Evolutionary conservation across 768 basidiomycete genomes (phyloP), one percentile per base, ranked within the genome.

Genomic region (Megacollybia marginata): DNA sequence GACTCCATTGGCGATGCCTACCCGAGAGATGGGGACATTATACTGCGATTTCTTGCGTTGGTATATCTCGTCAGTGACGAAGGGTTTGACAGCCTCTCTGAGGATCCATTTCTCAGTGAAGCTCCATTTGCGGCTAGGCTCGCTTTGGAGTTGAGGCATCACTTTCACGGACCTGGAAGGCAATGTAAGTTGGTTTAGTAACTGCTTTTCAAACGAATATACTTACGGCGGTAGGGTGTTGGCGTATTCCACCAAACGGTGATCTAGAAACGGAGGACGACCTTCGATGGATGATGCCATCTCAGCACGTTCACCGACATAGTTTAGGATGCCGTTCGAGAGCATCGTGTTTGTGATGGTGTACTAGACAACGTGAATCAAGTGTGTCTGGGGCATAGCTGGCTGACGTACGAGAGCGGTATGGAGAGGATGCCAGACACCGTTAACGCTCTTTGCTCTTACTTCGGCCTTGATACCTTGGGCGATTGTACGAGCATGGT

Each of bases 31-130:
- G 18, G 47, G 47, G 36, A 38, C 33, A 31, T 48, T 48, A 33
- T 36, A 48, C 31, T 33, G 47, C 5, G 47, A 33, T 19, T 48
- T 48, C 34, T 48, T 48, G 47, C 47, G 47, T 7, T 36, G 19
- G 40, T 54, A 57, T 2, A 57, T 35, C 31, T 57, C 55, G 5
- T 54, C 53, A 12, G 55, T 57, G 33, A 57, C 38, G 55, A 52
- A 57, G 1, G 55, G 55, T 13, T 50, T 44, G 8, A 50, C 55
- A 16, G 55, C 54, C 36, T 57, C 16, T 6, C 55, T 50, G 9
- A 57, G 46, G 33, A 57, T 54, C 55, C 55, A 54, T 34, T 57
- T 55, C 15, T 57, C 56, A 33, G 23, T 23, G 20, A 57, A 11
- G 1, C n/a, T 33, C 56, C 56, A 57, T 38, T 28, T 28, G 49